Base-by-base conservation (phyloP, 1,284 basidiomycete genomes). In the Tilletia setariae region DNA sequence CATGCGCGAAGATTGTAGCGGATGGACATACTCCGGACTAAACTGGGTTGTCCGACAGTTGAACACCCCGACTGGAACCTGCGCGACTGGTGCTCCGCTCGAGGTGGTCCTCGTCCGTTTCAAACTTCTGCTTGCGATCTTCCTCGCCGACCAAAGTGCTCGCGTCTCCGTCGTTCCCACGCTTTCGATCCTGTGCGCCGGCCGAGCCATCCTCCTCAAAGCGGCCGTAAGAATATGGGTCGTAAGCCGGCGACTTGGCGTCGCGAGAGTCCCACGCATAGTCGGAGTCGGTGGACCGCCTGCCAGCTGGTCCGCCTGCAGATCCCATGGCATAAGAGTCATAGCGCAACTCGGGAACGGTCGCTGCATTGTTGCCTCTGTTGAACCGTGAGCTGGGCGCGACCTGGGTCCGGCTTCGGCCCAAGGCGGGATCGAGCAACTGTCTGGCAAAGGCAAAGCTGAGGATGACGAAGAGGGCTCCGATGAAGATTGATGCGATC, bases 401-500 rank as follows among this genome's bases (percentile, higher is more conserved):
- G 6, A 61, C 56, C 3, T 16, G 28, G 2, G 30, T 61, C 56
- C 56, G 28, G 9, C 56, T 35, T 30, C 77, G 68, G 1, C 75
- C 74, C 30, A 68, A 71, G 49, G 62, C 43, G 3, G 77, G 77
- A 53, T 79, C 72, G 23, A 63, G 68, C 25, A 79, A 64, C 66
- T 79, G 75, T 1, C 75, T 59, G 15, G 73, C 75, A 59, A 76
- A 79, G 2, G 70, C 75, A 28, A 79, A 79, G 73, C 70, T 70
- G 70, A 79, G 73, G 56, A 74, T 43, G 59, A 77, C 72, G 44
- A 79, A 77, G 2, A 77, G 69, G 9, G 72, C 32, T 23, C 77
- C 77, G 28, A 79, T 42, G 23, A 75, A 9, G 13, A 72, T 25
- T 3, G 73, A 72, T 40, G 77, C 69, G 56, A 79, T 44, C 15